Conservation (phyloP, 2,329 filamentous ascomycete species). For the Diaporthe amygdali region DNA sequence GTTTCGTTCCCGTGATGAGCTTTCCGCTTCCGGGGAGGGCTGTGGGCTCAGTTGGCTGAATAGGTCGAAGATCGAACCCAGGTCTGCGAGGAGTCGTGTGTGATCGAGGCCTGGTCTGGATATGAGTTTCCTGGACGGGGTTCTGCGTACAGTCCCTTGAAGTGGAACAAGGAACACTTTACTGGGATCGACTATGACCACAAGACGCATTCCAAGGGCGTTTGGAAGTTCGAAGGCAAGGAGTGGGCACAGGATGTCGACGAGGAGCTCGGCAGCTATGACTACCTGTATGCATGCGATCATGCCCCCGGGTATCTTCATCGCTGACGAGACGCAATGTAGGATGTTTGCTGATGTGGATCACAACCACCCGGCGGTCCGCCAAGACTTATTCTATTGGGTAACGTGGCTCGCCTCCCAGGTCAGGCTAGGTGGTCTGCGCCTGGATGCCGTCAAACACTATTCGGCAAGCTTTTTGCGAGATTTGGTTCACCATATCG, state of each 20-base stretch:
- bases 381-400: slow-evolving; percentile 37
- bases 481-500: slow-evolving; percentile 34
- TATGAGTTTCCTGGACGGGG: slow-evolving; percentile 69
- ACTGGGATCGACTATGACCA: slow-evolving; percentile 71
- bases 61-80: slow-evolving; percentile 54
- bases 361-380: slow-evolving; percentile 38
- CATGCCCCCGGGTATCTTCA: not conserved
- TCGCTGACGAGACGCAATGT: not conserved
- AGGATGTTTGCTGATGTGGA: slow-evolving; percentile 43
- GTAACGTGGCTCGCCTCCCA: slow-evolving; percentile 37
- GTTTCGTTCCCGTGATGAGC: slow-evolving; percentile 29
- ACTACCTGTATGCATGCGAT: slow-evolving; percentile 39
- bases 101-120: slow-evolving; percentile 72
- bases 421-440: slow-evolving; percentile 37
- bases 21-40: not conserved
- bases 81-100: slow-evolving; percentile 57
- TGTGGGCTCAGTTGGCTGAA: slow-evolving; percentile 2
- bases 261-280: slow-evolving; percentile 66
- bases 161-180: slow-evolving; percentile 73
- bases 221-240: slow-evolving; percentile 70
- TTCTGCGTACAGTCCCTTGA: slow-evolving; percentile 63
- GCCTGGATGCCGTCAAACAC: slow-evolving; percentile 43
- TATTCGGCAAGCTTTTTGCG: slow-evolving; percentile 38
- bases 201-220: slow-evolving; percentile 56
- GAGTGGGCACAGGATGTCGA: slow-evolving; percentile 65